phyloP scores from a whole-genome alignment of 495 filamentous ascomycete species.

The Apodospora peruviana region DNA sequence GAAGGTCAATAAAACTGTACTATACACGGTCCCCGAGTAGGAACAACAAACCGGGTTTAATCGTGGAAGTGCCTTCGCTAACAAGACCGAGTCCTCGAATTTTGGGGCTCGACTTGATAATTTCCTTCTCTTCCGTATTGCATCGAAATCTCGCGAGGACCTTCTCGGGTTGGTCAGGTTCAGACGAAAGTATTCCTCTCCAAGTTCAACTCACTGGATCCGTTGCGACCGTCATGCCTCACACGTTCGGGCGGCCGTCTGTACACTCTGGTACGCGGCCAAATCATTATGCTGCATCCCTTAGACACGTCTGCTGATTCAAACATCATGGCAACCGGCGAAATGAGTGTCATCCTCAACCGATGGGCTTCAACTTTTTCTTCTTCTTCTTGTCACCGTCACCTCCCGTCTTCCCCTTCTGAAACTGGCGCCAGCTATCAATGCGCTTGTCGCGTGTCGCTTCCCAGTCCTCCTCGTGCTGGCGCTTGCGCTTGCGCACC shows the following conservation, averaged over 20 bases:
- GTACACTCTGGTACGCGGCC: not conserved
- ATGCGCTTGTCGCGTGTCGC: constrained; percentile 85
- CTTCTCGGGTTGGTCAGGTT: constrained; percentile 10
- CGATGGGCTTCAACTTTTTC: constrained; percentile 67
- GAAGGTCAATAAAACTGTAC: constrained; percentile 4
- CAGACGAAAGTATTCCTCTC: constrained; percentile 29
- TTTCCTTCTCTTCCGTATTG: not conserved
- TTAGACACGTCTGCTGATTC: constrained; percentile 16
- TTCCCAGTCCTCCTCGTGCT: constrained; percentile 93
- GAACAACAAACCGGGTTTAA: no score
- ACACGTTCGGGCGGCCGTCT: not conserved
- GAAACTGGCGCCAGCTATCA: constrained; percentile 89
- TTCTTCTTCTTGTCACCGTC: constrained; percentile 87
- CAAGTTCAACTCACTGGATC: constrained; percentile 31
- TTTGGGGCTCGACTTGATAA: not conserved
- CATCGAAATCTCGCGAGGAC: not conserved
- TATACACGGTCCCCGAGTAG: not conserved
- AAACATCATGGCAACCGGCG: constrained; percentile 69
- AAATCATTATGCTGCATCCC: not conserved
- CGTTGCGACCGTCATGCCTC: not conserved
- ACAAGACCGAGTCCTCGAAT: no score
- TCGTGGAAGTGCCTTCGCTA: no score
- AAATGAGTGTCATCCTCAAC: constrained; percentile 18
- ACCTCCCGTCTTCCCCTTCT: constrained; percentile 56
- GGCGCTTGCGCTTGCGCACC: constrained; percentile 83